Conservation (phyloP, 2,329 filamentous ascomycete genomes). For the Alternaria sp. region DNA sequence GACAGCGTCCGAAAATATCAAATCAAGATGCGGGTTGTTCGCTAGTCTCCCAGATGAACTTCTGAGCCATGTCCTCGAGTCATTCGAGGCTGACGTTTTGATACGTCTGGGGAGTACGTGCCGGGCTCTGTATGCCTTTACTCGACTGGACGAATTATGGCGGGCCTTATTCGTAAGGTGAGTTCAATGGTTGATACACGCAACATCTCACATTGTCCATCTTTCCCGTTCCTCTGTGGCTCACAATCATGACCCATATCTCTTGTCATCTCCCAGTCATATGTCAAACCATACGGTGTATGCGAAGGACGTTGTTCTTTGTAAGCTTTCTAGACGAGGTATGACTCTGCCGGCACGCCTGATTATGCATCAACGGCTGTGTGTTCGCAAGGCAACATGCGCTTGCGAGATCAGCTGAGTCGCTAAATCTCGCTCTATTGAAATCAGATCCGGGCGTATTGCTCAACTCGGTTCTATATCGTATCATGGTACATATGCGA, state of each 20-base stretch:
- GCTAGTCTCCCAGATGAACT: conserved; percentile 80
- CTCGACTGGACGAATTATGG: conserved; percentile 87
- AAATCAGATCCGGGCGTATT: not conserved
- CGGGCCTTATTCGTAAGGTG: conserved; percentile 85
- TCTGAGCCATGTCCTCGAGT: conserved; percentile 78
- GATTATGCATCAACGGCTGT: not conserved
- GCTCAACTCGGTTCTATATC: not conserved
- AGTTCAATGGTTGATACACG: conserved; percentile 54
- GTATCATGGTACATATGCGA: not conserved
- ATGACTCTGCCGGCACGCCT: conserved; percentile 16
- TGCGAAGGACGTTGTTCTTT: conserved; percentile 4
- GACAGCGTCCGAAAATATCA: conserved; percentile 71
- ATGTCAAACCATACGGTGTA: conserved; percentile 6
- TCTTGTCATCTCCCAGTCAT: conserved; percentile 4
- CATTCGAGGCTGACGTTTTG: conserved; percentile 71
- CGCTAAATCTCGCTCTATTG: not conserved
- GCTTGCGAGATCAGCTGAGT: not conserved
- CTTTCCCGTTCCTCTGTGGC: not conserved
- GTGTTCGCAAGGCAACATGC: not conserved
- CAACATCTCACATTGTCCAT: conserved; percentile 8
- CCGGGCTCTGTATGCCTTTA: conserved; percentile 87
- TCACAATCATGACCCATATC: conserved; percentile 7
- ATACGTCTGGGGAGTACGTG: conserved; percentile 77
- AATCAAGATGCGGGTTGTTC: conserved; percentile 71
- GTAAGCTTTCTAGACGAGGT: conserved; percentile 5